Conservation (phyloP, 345 rosid species). For the Hibiscus syriacus region DNA sequence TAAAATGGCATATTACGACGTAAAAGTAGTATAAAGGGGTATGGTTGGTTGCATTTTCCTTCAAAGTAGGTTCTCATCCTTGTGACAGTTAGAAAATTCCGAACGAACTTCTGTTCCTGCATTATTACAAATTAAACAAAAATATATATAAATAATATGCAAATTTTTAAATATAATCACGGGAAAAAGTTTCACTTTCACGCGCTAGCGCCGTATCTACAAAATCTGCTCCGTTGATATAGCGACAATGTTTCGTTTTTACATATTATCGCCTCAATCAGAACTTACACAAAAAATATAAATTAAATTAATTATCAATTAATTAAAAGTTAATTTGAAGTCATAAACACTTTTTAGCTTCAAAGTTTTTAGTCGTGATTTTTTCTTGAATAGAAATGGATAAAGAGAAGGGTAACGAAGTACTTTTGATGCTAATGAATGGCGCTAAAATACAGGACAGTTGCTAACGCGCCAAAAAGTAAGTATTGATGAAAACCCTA, state of each 20-base stretch:
- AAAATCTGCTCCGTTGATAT: not conserved
- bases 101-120: not conserved
- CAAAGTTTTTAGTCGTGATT: not conserved
- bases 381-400: not conserved
- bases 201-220: not conserved
- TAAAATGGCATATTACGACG: not conserved
- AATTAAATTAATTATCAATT: too few relatives aligned
- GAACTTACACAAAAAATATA: too few relatives aligned
- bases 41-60: conserved; percentile 16
- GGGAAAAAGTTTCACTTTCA: not conserved
- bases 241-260: not conserved
- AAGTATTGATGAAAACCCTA: not conserved
- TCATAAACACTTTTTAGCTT: not conserved
- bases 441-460: conserved; percentile 16
- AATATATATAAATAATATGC: too few relatives aligned
- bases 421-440: not conserved
- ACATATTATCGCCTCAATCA: not conserved
- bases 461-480: not conserved
- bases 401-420: conserved; percentile 5
- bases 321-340: not conserved
- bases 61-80: conserved; percentile 5
- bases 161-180: too few relatives aligned
- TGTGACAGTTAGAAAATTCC: conserved; percentile 4
- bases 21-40: conserved; percentile 4
- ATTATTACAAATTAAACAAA: too few relatives aligned